Conservation (phyloP, 108 stramenopile species). For the Pseudonitzschia multistriata region DNA sequence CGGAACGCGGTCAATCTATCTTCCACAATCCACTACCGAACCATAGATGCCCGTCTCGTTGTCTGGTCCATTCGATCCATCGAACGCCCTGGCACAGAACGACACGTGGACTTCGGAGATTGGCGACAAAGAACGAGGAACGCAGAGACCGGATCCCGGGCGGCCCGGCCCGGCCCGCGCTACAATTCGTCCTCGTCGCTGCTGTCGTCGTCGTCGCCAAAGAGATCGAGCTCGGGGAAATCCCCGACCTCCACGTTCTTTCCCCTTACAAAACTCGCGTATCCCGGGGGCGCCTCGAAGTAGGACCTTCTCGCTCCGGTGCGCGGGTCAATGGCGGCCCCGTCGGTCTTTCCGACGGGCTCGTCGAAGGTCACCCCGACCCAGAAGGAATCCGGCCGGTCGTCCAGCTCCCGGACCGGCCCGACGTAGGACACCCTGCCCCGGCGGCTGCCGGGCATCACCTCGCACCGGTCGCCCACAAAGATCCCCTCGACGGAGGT, state of each 20-base stretch:
- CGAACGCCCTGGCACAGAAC: no score
- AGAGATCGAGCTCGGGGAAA: conserved; percentile 79
- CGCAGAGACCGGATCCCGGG: no score
- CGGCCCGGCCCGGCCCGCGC: no score
- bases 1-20: no score
- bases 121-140: no score
- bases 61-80: no score
- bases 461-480: conserved; percentile 88
- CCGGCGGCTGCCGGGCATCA: conserved; percentile 85
- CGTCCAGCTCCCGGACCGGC: conserved; percentile 66
- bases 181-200: conserved; percentile 30
- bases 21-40: no score
- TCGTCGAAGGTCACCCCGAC: conserved; percentile 96
- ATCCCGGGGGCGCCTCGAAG: conserved; percentile 63
- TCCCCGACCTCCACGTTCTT: conserved; percentile 80
- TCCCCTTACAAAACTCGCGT: conserved; percentile 76
- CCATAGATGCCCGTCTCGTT: no score
- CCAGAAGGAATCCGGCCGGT: conserved; percentile 54
- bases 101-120: no score
- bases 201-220: conserved; percentile 56
- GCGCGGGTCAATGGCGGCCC: conserved; percentile 50
- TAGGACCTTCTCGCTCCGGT: conserved; percentile 42
- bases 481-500: conserved; percentile 41
- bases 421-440: conserved; percentile 86
- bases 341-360: conserved; percentile 89